Conservation (phyloP, 1,139 yeast genomes). For the Williopsis jadinii region DNA sequence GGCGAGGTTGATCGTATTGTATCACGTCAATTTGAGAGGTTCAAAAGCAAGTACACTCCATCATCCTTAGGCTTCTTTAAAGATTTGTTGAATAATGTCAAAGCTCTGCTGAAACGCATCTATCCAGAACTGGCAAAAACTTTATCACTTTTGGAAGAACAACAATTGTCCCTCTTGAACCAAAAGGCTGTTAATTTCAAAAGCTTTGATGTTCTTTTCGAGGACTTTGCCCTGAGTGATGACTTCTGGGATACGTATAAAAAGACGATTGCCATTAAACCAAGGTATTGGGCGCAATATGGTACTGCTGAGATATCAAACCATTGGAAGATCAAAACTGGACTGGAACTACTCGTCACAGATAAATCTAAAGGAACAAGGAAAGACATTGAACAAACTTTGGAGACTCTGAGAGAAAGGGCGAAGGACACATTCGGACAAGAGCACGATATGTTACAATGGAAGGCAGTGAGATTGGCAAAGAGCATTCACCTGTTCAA, state of each 20-base stretch:
- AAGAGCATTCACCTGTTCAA: slow-evolving; percentile 13
- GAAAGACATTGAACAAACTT: background rate
- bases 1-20: background rate
- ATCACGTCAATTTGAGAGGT: background rate
- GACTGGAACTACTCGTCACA: slow-evolving; percentile 11
- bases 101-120: slow-evolving; percentile 1
- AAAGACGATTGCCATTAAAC: slow-evolving; percentile 6
- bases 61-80: background rate
- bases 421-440: background rate
- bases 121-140: slow-evolving; percentile 3
- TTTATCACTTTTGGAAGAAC: background rate
- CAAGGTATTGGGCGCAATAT: slow-evolving; percentile 16
- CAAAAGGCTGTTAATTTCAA: slow-evolving; percentile 7
- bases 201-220: slow-evolving; percentile 2
- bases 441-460: slow-evolving; percentile 1
- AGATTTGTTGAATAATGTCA: background rate
- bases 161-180: slow-evolving; percentile 5
- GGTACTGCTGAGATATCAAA: slow-evolving; percentile 18
- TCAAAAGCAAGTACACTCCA: background rate
- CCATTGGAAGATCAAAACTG: slow-evolving; percentile 19
- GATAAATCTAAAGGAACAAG: slow-evolving; percentile 1
- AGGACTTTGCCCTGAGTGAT: slow-evolving; percentile 4
- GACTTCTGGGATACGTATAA: slow-evolving; percentile 1
- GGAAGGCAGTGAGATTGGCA: slow-evolving; percentile 20
- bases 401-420: slow-evolving; percentile 5